Base-by-base conservation (phyloP, 139 green algal species). In the Microglena sp. region DNA sequence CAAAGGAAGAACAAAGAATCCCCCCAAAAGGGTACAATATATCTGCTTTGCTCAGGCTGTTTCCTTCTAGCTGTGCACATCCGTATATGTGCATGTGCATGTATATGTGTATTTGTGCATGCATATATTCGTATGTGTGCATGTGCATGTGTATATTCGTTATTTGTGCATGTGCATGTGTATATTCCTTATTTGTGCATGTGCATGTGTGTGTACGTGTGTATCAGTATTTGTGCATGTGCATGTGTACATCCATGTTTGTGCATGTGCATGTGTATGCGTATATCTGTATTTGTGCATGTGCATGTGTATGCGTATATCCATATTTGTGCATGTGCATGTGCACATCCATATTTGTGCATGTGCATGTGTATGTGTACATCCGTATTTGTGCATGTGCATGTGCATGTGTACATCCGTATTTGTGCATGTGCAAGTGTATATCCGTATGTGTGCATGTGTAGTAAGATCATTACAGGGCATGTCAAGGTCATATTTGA, bases 341-440 rank as follows among this genome's bases (percentile, higher is more conserved):
- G 56, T 29, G 56, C 26, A 36, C 56, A 40, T 29, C 36, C 56
- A 45, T 29, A 63, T n/a, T n/a, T n/a, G n/a, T n/a, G n/a, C n/a
- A n/a, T n/a, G n/a, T n/a, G n/a, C n/a, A n/a, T n/a, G n/a, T n/a
- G n/a, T n/a, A n/a, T n/a, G n/a, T n/a, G n/a, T n/a, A n/a, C n/a
- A n/a, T n/a, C n/a, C n/a, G n/a, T n/a, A n/a, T n/a, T n/a, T n/a
- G n/a, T n/a, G n/a, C n/a, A n/a, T n/a, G n/a, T n/a, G n/a, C n/a
- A n/a, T n/a, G n/a, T n/a, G n/a, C n/a, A n/a, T n/a, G n/a, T n/a
- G n/a, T n/a, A n/a, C n/a, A n/a, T n/a, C n/a, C n/a, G n/a, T n/a
- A n/a, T n/a, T n/a, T n/a, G n/a, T n/a, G n/a, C n/a, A n/a, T n/a
- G n/a, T n/a, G n/a, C n/a, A n/a, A n/a, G n/a, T n/a, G n/a, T n/a